Base-by-base conservation (phyloP, 208 protist genomes). In the Lotmaria passim region DNA sequence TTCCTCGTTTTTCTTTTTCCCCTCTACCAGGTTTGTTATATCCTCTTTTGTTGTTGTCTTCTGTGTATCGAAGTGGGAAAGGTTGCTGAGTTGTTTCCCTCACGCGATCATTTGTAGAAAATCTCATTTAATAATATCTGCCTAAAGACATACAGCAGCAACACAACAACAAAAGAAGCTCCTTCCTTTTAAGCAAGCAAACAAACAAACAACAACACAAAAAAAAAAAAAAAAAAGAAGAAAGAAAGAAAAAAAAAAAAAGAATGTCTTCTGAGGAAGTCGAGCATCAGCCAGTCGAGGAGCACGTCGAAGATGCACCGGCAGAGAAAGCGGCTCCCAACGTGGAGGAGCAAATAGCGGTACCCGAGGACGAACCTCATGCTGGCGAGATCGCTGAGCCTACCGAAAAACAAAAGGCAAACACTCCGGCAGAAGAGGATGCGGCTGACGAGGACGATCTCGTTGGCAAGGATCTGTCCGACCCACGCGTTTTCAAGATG, bases 401-500 rank as follows among this genome's bases (percentile, higher is more conserved):
- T 1, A 44, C 56, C 47, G 57, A 47, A 21, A 34, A 59, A n/a
- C 59, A 47, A 19, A 26, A 17, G 3, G 44, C 23, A 28, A 38
- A 68, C 10, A 55, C 30, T 15, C 46, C 19, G 11, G 66, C 12
- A 0, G 56, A 41, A 36, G 28, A 55, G 19, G 43, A 14, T 57
- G 44, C 14, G n/a, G 48, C 7, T 7, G 63, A 21, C 0, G 52
- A 69, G 23, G 76, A 69, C 1, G 59, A 55, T 11, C 56, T 19
- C 2, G 39, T 56, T n/a, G 64, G 69, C 5, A 48, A 55, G 33
- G 23, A 74, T 31, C 60, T 73, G 7, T 55, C 68, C 1, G 70
- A 84, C 31, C 51, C 64, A 1, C 28, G 51, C 11, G 61, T 79
- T 23, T 78, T 86, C n/a, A 81, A 71, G 30, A 51, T 75, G 47